Evolutionary conservation across 768 basidiomycete species (phyloP).

Genomic region (Kondoa malvinella): DNA sequence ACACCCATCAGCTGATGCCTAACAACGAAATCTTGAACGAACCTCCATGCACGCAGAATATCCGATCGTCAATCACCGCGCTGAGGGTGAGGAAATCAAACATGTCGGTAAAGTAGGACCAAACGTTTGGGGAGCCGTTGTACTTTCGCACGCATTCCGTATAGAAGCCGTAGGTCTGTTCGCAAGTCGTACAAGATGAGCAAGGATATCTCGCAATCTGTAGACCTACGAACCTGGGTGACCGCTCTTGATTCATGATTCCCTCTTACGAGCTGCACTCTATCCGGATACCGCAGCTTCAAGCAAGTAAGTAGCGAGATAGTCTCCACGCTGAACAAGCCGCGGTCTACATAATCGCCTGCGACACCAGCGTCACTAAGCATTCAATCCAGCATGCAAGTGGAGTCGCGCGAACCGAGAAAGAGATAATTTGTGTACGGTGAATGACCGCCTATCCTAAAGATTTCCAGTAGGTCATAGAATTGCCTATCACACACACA

Average conservation of each 20-base stretch:
- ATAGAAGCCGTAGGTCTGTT: constrained; percentile 94
- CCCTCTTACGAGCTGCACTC: constrained; percentile 88
- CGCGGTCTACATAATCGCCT: constrained; percentile 98
- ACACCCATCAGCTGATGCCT: neutral
- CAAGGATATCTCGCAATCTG: too few species aligned
- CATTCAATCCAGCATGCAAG: neutral
- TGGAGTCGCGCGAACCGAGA: constrained; percentile 47
- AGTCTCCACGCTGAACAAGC: constrained; percentile 93
- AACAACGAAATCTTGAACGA: constrained; percentile 9
- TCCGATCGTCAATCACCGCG: constrained; percentile 94
- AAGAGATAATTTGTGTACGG: constrained; percentile 97
- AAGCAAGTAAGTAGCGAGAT: constrained; percentile 92
- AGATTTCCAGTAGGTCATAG: constrained; percentile 97
- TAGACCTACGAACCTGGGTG: constrained; percentile 62
- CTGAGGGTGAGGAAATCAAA: constrained; percentile 96
- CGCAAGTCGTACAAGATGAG: neutral
- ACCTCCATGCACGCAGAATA: constrained; percentile 99
- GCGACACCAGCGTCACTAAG: constrained; percentile 14
- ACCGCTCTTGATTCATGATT: constrained; percentile 97
- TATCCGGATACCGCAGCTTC: constrained; percentile 88
- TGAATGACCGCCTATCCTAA: constrained; percentile 91
- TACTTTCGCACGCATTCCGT: constrained; percentile 96
- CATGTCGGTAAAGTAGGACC: constrained; percentile 99
- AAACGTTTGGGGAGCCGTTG: constrained; percentile 69
- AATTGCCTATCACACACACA: constrained; percentile 55